Percentiles rank a stretch among this genome's conserved stretches.
Evolutionary conservation across 169 alveolate genomes (phyloP).

Genomic region (Plasmodium billcollinsi): DNA sequence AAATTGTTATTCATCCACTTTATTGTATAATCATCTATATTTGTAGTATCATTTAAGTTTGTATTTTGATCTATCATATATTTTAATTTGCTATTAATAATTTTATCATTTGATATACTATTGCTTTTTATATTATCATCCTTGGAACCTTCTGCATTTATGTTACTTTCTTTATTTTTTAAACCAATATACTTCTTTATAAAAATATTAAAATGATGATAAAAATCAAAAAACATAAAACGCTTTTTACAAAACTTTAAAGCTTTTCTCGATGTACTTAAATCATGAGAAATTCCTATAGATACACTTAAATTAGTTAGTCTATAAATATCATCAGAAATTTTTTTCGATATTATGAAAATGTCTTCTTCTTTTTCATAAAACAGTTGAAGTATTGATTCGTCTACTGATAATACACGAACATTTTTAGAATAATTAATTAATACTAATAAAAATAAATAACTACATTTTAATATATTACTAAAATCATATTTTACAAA

Average conservation of each 20-base stretch:
- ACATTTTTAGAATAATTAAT: slow-evolving; percentile 68
- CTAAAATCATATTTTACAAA: slow-evolving; percentile 65
- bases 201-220: slow-evolving; percentile 65
- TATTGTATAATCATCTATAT: not conserved
- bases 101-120: not conserved
- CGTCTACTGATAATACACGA: slow-evolving; percentile 54
- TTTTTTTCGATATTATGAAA: slow-evolving; percentile 20
- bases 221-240: slow-evolving; percentile 68
- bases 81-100: not conserved
- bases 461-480: slow-evolving; percentile 67
- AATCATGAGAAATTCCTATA: slow-evolving; percentile 50
- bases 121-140: not conserved
- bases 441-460: slow-evolving; percentile 36
- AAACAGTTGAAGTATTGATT: slow-evolving; percentile 58
- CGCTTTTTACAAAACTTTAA: slow-evolving; percentile 65
- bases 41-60: not conserved
- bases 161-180: not conserved
- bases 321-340: slow-evolving; percentile 52
- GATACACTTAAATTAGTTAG: slow-evolving; percentile 53
- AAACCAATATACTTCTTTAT: slow-evolving; percentile 4
- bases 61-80: not conserved
- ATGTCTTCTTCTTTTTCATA: slow-evolving; percentile 57
- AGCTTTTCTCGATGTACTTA: slow-evolving; percentile 36
- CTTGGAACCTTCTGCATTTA: not conserved
- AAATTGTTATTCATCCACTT: not conserved